These are phyloP conservation scores for Irpex lacteus DNA, from an alignment of 1,284 basidiomycete species.

Conservation along the genomic window DNA sequence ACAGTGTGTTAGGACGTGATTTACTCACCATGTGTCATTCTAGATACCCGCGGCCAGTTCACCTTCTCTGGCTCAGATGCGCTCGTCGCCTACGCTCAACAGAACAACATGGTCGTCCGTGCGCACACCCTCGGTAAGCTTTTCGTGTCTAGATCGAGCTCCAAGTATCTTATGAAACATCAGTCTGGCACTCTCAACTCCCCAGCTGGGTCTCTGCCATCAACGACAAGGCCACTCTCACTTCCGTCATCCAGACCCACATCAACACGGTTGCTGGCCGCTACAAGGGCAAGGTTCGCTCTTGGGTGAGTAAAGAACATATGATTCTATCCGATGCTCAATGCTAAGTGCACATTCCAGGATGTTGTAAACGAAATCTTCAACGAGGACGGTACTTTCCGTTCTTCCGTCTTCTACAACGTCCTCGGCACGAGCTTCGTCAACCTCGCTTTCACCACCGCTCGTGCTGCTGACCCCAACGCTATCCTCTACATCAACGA, in stretches of 20 bases:
- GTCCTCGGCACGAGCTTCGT: constrained; percentile 34
- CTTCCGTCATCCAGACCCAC: constrained; percentile 34
- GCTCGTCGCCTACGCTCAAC: constrained; percentile 44
- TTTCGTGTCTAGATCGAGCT: background rate
- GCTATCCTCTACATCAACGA: constrained; percentile 39
- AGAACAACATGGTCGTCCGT: constrained; percentile 44
- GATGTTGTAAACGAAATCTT: constrained; percentile 33
- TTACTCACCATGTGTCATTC: background rate
- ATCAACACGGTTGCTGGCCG: constrained; percentile 34
- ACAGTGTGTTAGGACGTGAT: background rate
- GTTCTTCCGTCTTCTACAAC: constrained; percentile 34
- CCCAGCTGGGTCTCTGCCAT: constrained; percentile 38
- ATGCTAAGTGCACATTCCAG: background rate
- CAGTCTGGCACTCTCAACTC: constrained; percentile 49
- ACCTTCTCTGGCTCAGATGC: constrained; percentile 39
- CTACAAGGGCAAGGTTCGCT: constrained; percentile 37
- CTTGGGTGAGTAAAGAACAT: constrained; percentile 20
- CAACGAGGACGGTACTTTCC: constrained; percentile 36
- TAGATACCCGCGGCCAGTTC: constrained; percentile 33
- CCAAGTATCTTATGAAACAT: background rate
- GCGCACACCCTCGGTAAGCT: constrained; percentile 40
- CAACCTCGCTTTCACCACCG: constrained; percentile 33
- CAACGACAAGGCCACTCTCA: constrained; percentile 26
- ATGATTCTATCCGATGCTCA: background rate
- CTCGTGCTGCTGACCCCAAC: constrained; percentile 33